Base-by-base conservation (phyloP, 345 rosid species). In the Erysimum cheiranthoides region DNA sequence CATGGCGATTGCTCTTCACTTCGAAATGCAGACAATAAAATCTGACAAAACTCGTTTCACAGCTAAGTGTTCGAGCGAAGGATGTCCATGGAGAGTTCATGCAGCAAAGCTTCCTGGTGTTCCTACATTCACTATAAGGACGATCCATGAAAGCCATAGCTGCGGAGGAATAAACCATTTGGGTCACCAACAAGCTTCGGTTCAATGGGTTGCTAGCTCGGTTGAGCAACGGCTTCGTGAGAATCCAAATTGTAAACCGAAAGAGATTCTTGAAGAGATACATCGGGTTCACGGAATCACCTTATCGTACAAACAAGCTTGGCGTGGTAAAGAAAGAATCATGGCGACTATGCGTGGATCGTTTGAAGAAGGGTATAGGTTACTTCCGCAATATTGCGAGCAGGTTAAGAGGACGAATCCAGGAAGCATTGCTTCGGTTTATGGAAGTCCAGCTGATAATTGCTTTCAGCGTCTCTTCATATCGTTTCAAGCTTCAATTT, bases 281-380 rank as follows among this genome's bases (percentile, higher is more conserved):
- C 99, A 96, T 60, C 85, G 97, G 42, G 88, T 84, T 45, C 99
- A 93, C 43, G 99, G 99, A 9, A 96, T 96, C 52, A 88, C 99
- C 38, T 77, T 96, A 42, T 90, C 99, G 0, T 96, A 93, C 83
- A 96, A 96, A 83, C 99, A 93, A 85, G 99, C 99, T 17, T 96
- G 99, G 99, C 89, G 99, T 61, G 99, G 99, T 69, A 96, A 96
- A 82, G 98, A 96, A 77, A 90, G 97, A 28, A 91, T 96, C 71
- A 96, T 93, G 98, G 93, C 97, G 16, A 91, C 89, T 10, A 89
- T 96, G 98, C 94, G 98, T n/a, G 98, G 99, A 16, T 90, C 99
- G 39, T 96, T 96, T 34, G 98, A 96, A 79, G 98, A 96, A 84
- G 98, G 97, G 10, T 93, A 96, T 81, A 87, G 97, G 49, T 49